These are phyloP conservation scores for Ogataea degrootiae DNA, from an alignment of 805 yeast species.

Conservation along the genomic window DNA sequence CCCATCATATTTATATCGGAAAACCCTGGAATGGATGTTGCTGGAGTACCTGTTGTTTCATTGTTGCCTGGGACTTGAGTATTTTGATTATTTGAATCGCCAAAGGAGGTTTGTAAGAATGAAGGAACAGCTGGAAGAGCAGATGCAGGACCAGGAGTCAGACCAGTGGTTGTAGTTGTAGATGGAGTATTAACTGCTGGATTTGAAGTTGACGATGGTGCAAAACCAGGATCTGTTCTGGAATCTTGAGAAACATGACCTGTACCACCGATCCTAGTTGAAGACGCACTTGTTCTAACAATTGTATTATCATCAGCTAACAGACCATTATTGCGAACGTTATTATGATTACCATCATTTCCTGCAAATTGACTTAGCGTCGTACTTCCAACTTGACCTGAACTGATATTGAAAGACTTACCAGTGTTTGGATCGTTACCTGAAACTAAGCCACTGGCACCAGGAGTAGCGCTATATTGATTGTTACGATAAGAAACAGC, in stretches of 20 bases:
- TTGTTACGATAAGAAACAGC: too few relatives aligned
- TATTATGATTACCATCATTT: too few relatives aligned
- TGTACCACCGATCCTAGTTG: background rate
- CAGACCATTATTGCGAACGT: too few relatives aligned
- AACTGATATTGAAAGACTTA: too few relatives aligned
- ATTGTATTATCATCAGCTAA: background rate
- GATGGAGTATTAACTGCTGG: background rate
- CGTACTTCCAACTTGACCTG: too few relatives aligned
- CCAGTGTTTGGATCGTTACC: too few relatives aligned
- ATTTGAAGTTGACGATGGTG: background rate
- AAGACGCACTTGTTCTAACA: background rate
- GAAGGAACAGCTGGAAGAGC: background rate
- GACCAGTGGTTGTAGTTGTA: background rate
- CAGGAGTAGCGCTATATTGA: too few relatives aligned
- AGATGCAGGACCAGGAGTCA: background rate
- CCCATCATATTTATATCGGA: background rate
- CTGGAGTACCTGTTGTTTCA: background rate
- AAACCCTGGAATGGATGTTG: background rate
- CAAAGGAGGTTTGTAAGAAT: background rate
- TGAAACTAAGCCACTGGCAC: too few relatives aligned
- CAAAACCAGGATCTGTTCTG: background rate
- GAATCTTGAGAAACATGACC: background rate
- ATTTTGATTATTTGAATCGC: background rate
- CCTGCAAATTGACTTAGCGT: too few relatives aligned
- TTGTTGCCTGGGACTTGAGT: too few relatives aligned